These are phyloP conservation scores for Ampelomyces quisqualis DNA, from an alignment of 2,329 filamentous ascomycete species.

Conservation along the genomic window DNA sequence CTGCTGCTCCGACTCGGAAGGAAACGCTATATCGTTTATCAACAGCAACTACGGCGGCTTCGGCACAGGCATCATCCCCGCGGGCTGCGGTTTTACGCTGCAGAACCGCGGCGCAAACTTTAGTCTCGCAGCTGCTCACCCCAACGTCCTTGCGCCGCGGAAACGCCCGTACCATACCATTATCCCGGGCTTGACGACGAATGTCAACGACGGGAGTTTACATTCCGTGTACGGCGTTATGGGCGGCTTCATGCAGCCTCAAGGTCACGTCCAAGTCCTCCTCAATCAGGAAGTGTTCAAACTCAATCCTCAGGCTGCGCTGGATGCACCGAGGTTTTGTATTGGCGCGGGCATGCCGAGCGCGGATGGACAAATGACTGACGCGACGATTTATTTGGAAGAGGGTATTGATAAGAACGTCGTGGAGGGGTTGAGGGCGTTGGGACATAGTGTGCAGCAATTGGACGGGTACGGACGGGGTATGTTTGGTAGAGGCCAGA, in stretches of 20 bases:
- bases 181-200: constrained; percentile 88
- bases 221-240: constrained; percentile 93
- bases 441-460: constrained; percentile 74
- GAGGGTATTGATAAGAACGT: constrained; percentile 74
- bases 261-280: constrained; percentile 91
- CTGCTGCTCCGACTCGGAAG: constrained; percentile 73
- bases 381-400: constrained; percentile 73
- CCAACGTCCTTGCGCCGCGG: constrained; percentile 74
- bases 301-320: constrained; percentile 78
- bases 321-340: constrained; percentile 90
- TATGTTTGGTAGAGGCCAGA: constrained; percentile 82
- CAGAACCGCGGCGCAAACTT: constrained; percentile 94
- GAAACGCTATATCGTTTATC: constrained; percentile 94
- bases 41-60: constrained; percentile 93
- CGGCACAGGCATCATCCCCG: constrained; percentile 81
- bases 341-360: constrained; percentile 74
- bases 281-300: constrained; percentile 84
- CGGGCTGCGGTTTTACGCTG: constrained; percentile 85
- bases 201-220: constrained; percentile 68
- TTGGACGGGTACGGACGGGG: constrained; percentile 65
- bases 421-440: constrained; percentile 62
- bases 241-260: constrained; percentile 98
- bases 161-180: constrained; percentile 98
- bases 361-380: constrained; percentile 56
- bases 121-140: constrained; percentile 67